Evolutionary conservation across 768 basidiomycete species (phyloP).

Genomic region (Tylopilus subfusipes): DNA sequence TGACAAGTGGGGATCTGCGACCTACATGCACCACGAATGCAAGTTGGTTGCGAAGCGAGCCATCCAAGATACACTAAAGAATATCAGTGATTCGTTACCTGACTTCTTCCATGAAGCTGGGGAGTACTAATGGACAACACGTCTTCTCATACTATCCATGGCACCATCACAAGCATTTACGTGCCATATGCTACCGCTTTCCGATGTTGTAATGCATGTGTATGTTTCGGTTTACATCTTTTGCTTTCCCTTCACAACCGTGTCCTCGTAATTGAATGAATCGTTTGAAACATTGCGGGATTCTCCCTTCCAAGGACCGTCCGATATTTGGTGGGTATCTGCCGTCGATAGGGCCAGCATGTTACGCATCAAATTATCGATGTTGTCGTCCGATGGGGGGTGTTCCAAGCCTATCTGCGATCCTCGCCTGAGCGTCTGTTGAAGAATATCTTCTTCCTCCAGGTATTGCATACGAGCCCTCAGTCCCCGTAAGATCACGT

Average conservation of each 20-base stretch:
- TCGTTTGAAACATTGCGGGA: conserved; percentile 6
- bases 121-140: conserved; percentile 23
- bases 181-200: neutral
- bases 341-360: conserved; percentile 34
- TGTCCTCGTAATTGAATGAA: conserved; percentile 25
- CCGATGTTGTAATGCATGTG: neutral
- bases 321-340: conserved; percentile 13
- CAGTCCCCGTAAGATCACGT: conserved; percentile 38
- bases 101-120: conserved; percentile 53
- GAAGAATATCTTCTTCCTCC: conserved; percentile 45
- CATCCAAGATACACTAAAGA: conserved; percentile 53
- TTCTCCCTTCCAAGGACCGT: conserved; percentile 32
- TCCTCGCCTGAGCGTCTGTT: conserved; percentile 36
- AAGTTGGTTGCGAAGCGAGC: conserved; percentile 53
- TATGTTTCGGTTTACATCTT: conserved; percentile 12
- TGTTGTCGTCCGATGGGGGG: conserved; percentile 34
- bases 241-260: conserved; percentile 26
- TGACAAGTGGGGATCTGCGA: conserved; percentile 65
- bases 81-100: conserved; percentile 55
- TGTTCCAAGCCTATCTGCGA: conserved; percentile 36
- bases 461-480: conserved; percentile 36
- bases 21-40: conserved; percentile 81
- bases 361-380: conserved; percentile 41
- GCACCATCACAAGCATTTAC: neutral
- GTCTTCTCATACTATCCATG: neutral